Evolutionary conservation across 345 rosid genomes (phyloP).

Genomic region (Euclidium syriacum): DNA sequence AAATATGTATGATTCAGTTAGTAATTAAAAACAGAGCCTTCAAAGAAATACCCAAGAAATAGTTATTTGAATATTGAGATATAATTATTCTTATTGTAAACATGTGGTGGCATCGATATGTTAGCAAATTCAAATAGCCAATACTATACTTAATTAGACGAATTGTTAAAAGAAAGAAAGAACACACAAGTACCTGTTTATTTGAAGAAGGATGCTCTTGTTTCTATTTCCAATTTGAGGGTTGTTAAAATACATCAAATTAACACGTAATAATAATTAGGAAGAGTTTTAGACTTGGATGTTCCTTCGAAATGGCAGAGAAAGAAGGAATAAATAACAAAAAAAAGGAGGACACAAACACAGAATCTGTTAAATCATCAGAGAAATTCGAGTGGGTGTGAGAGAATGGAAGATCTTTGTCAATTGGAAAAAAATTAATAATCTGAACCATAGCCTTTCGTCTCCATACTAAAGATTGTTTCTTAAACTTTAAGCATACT

Average conservation of each 20-base stretch:
- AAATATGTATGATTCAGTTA: not conserved
- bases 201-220: slow-evolving; percentile 1
- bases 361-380: not conserved
- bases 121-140: not conserved
- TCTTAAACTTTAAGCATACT: not conserved
- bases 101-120: no score
- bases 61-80: no score
- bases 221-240: not conserved
- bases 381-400: not conserved
- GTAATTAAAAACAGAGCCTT: not conserved
- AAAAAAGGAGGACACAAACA: not conserved
- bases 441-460: not conserved
- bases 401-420: not conserved
- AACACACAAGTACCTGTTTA: slow-evolving; percentile 4
- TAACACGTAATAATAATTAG: not conserved
- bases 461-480: not conserved
- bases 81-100: no score
- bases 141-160: not conserved
- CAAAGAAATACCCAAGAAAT: no score
- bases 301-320: not conserved
- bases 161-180: not conserved
- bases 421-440: not conserved
- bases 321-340: not conserved
- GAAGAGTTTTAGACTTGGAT: slow-evolving; percentile 3
- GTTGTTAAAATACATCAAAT: not conserved